Evolutionary conservation across 2,329 filamentous ascomycete genomes (phyloP), one percentile per base, ranked within the genome.

Genomic region (Botryotinia convoluta): DNA sequence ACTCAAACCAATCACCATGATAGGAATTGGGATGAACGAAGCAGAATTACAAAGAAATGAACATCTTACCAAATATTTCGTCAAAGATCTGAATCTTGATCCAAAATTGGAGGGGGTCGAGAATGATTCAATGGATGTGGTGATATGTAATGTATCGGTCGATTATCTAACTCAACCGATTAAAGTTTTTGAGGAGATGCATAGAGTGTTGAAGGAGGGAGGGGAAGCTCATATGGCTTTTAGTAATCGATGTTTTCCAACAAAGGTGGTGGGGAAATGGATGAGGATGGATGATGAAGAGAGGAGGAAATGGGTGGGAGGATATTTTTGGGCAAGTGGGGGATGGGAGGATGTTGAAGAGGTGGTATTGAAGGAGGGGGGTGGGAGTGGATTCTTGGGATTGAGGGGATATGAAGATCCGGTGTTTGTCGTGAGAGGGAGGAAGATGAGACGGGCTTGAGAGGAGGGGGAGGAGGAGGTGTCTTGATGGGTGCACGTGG

Each of bases 321-420:
- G 87, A 73, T 88, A 86, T 76, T 79, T 88, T 74, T 83, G 84
- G 78, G 78, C 74, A 1, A 78, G 77, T 77, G 82, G 84, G 10
- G 86, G 85, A 0, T 88, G 86, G 86, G 82, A 81, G 48, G 77
- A 83, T n/a, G 83, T 88, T 44, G 85, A 87, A 80, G 85, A 87
- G 75, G 83, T 87, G n/a, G 83, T 86, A 72, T 74, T 86, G n/a
- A 84, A 83, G 74, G 82, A 84, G 74, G 81, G 82, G 37, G 81
- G 81, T 62, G 57, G 51, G 37, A 76, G 54, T 32, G 75, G 74
- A 69, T 71, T 74, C 29, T 69, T 67, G 70, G 74, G 72, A 29
- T 18, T 29, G 16, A 14, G 44, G 44, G 68, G 68, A 16, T 62
- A 72, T 26, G 74, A 80, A 64, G 83, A 85, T 82, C 83, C 84